Base-by-base conservation (phyloP, 164 flowering plant species). In the Pachysandra terminalis region DNA sequence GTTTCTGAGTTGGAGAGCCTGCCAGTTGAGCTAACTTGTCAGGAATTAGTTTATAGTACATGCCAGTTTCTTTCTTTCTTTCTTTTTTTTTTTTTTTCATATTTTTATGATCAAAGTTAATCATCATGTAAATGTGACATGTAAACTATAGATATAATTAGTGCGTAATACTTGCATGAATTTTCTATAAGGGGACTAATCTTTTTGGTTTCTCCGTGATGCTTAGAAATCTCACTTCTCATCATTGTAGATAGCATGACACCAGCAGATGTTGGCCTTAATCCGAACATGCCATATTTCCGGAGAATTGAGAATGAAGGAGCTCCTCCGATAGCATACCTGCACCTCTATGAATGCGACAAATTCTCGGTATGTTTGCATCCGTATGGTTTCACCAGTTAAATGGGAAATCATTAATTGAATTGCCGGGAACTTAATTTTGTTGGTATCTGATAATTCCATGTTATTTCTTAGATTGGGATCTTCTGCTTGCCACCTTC, bases 401-500 rank as follows among this genome's bases (percentile, higher is more conserved):
- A 19, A 4, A 27, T 61, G 49, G 35, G 9, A 15, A 32, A 60
- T 35, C 26, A 9, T 10, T 35, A 19, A n/a, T 9, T 37, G 19
- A n/a, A 16, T 61, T 9, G 3, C 13, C 0, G 21, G 40, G 26
- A 62, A 48, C 22, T 21, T 22, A n/a, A 54, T 70, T 61, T 24
- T 59, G 13, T 51, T 58, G 35, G 10, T 51, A n/a, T 26, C 17
- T 51, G 0, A 61, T 26, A 40, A 56, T 41, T 67, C 21, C 61
- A 15, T 63, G 66, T 14, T 56, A 27, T 37, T 40, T 40, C 10
- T 40, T 40, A 91, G 97, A 87, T 91, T 71, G 92, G 97, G 40
- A 87, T 91, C 57, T 91, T 89, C 76, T 91, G 92, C 77, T 80
- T 91, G 85, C 97, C 97, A 12, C 91, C 87, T 12, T 77, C 85